Evolutionary conservation across 2,329 filamentous ascomycete species (phyloP), one percentile per base, ranked within the genome.

Genomic region (Daldinia eschscholtzii): DNA sequence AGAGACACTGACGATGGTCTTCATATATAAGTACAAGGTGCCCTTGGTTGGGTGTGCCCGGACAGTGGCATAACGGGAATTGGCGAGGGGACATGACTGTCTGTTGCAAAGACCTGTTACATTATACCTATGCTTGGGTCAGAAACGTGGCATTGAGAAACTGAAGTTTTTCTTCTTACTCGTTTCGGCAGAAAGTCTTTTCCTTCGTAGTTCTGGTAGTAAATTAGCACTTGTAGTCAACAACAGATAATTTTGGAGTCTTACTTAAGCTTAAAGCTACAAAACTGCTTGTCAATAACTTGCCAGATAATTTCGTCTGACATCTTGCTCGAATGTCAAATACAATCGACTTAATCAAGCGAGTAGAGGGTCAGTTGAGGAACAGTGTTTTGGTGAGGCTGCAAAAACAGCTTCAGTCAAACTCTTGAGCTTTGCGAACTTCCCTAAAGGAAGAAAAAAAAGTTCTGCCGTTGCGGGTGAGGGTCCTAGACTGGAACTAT

Each of bases 251-350:
- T 41, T 57, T 20, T 5, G 33, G 48, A 3, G 3, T 46, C 88
- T 75, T 83, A 93, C 89, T 97, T 97, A 74, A 98, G 86, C 80
- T 98, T 98, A 86, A 94, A 98, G 58, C 92, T 91, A 84, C 96
- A 98, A 80, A 93, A 93, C 76, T 78, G 92, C 82, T 96, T 93
- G 82, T 97, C 97, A 74, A 98, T 97, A 65, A 98, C 93, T 80
- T 94, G 91, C 96, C 96, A 99, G 72, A 98, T 91, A 73, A 98
- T 97, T 82, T 98, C 95, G 85, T 98, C 95, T 71, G 93, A 97
- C 92, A 96, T 97, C 64, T 67, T 82, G 76, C 26, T 35, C 12
- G 30, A 46, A 28, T 64, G 41, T 46, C 37, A n/a, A 23, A 48
- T 44, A 3, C 2, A 57, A 42, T 50, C 30, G 7, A 44, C 13